Evolutionary conservation across 1,284 basidiomycete genomes (phyloP), one percentile per base, ranked within the genome.

Genomic region (Ustilago curta): DNA sequence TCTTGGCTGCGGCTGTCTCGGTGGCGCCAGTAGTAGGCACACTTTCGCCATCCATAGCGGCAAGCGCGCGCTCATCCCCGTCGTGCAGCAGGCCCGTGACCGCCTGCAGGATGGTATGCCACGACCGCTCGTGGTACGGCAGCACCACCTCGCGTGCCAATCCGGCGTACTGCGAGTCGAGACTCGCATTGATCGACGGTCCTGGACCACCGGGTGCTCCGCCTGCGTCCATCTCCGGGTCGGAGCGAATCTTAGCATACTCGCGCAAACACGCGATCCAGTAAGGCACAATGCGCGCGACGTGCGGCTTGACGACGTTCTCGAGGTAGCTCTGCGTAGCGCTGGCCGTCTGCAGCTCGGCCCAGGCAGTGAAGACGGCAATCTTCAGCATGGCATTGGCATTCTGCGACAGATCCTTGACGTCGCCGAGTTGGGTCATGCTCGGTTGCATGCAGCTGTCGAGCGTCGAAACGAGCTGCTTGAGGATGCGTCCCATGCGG

Each of bases 361-460:
- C 95, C 96, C 96, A 99, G 0, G 96, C 97, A 1, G 94, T 92
- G 31, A 98, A 88, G 6, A 94, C 93, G 0, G 96, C 95, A 37
- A 98, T 92, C 62, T 94, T 91, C 58, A 99, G 87, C 93, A 97
- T 97, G 40, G 95, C 92, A 0, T 93, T 92, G 4, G 96, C 96
- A 77, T 96, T 97, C 5, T 95, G 93, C 70, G 94, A 93, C 8
- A 97, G 88, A 77, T 95, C 91, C 27, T 90, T 90, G 2, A 94
- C 90, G 69, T 95, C 94, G 18, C 96, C 96, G 14, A 98, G 88
- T 12, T 91, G 91, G 2, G 93, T 86, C 88, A 92, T 93, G 4
- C 91, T 91, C 6, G 92, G 90, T 65, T 92, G 94, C 95, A 78
- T 42, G 44, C 59, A 58, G 37, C 49, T 68, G 66, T 95, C 93